These are phyloP conservation scores for Pulveroboletus sp. DNA, from an alignment of 768 basidiomycete genomes.

Conservation along the genomic window DNA sequence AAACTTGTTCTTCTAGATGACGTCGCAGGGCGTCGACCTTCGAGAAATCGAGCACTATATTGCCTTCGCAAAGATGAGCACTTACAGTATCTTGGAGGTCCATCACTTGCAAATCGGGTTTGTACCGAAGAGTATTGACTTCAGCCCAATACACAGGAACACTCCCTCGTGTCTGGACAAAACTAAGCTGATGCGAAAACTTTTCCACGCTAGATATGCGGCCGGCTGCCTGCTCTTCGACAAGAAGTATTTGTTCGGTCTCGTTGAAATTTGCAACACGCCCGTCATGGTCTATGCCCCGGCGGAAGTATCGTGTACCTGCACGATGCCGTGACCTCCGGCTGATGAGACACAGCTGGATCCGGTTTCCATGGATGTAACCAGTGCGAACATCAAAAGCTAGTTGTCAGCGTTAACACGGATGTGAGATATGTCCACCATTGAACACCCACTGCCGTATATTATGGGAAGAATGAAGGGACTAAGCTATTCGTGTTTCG, in stretches of 20 bases:
- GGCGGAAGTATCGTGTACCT: conserved; percentile 94
- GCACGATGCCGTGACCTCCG: conserved; percentile 92
- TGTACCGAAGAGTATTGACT: conserved; percentile 91
- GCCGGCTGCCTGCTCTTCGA: conserved; percentile 54
- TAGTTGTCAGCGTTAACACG: conserved; percentile 30
- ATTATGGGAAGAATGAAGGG: conserved; percentile 89
- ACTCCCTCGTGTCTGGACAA: conserved; percentile 91
- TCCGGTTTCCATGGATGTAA: conserved; percentile 69
- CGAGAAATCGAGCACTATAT: conserved; percentile 1
- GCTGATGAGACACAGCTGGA: conserved; percentile 86
- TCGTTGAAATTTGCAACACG: conserved; percentile 98
- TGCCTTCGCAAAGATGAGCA: conserved; percentile 6
- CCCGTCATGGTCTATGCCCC: conserved; percentile 85
- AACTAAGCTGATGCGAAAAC: conserved; percentile 66
- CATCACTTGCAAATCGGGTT: conserved; percentile 96
- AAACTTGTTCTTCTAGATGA: conserved; percentile 72
- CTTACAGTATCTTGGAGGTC: conserved; percentile 81
- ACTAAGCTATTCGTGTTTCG: conserved; percentile 54
- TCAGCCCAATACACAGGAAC: conserved; percentile 96
- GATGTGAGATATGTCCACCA: neutral
- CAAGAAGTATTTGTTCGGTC: conserved; percentile 88
- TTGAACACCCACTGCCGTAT: conserved; percentile 77
- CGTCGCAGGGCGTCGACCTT: conserved; percentile 67
- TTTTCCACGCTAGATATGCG: conserved; percentile 41
- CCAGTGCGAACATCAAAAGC: conserved; percentile 83